Evolutionary conservation across 2,329 filamentous ascomycete genomes (phyloP), one percentile per base, ranked within the genome.

Genomic region (Cordyceps tenuipes): DNA sequence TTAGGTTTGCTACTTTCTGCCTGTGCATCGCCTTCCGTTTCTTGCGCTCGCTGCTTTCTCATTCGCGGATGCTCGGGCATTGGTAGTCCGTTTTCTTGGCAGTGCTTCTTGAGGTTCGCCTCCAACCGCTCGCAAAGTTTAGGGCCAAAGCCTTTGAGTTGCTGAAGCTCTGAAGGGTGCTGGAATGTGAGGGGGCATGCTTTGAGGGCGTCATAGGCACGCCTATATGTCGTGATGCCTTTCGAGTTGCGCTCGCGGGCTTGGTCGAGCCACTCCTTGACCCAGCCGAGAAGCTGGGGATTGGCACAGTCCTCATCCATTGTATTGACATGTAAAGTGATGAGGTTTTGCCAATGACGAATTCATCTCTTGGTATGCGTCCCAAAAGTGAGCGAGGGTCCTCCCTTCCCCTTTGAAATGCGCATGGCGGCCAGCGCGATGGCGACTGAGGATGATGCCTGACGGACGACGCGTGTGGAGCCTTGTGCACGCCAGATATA

Each of bases 121-220:
- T 87, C 86, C 50, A 94, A 78, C 8, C 86, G 81, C 59, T 85
- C 80, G 67, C 86, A 90, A 17, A 92, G 75, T 65, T 87, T 90
- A 0, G 83, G 82, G 0, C 90, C 90, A 61, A 91, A 85, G 0
- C 88, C 88, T 62, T 84, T 85, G n/a, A 94, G 79, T 65, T 87
- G 82, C 66, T 86, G 81, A 1, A 89, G 82, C 73, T 91, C 82
- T 6, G 85, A 84, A 2, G 90, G 89, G 69, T 94, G 90, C 19
- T 81, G 76, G 64, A 91, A 89, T 1, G 75, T 73, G 44, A 90
- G 75, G 0, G 90, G 89, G 64, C 89, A 92, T 13, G 83, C 83
- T 72, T 86, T 89, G 71, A 94, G 82, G 2, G 89, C 88, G 61
- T 90, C 81, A 68, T 90, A 90, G 1, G 90, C 90, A 66, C 87